Evolutionary conservation across 192 early-diverging fungal genomes (phyloP).

Genomic region (Phycomyces blakesleeanus): DNA sequence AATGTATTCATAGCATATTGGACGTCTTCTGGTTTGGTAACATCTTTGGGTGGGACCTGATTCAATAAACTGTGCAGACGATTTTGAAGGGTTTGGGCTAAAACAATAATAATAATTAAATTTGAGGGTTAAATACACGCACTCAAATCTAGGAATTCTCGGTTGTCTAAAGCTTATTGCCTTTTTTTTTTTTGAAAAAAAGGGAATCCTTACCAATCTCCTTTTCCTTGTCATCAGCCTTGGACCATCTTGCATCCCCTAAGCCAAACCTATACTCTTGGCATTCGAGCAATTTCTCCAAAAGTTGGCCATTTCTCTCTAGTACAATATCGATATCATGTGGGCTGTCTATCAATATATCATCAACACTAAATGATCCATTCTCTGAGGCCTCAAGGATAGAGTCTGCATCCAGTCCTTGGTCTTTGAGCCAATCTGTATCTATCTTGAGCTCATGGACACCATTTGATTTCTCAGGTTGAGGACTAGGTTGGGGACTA

Average conservation of each 20-base stretch:
- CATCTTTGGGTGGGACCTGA: slow-evolving; percentile 33
- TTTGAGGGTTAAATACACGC: neutral
- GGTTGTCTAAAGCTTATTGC: too few relatives aligned
- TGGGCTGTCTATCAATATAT: neutral
- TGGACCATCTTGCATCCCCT: slow-evolving; percentile 21
- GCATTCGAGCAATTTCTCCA: slow-evolving; percentile 35
- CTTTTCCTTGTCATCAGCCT: slow-evolving; percentile 25
- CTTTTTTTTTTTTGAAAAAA: too few relatives aligned
- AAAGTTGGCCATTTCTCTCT: slow-evolving; percentile 37
- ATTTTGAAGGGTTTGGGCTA: slow-evolving; percentile 35
- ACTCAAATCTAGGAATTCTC: neutral
- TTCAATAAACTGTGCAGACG: slow-evolving; percentile 28
- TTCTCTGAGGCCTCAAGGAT: neutral
- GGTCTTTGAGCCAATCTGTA: slow-evolving; percentile 20
- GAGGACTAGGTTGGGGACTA: neutral
- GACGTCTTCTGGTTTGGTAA: slow-evolving; percentile 32
- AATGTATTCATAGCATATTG: slow-evolving; percentile 38
- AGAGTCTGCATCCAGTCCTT: slow-evolving; percentile 27
- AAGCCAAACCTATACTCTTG: slow-evolving; percentile 48
- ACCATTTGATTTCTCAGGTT: neutral
- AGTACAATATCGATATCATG: slow-evolving; percentile 6
- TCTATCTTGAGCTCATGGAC: slow-evolving; percentile 13
- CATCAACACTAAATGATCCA: neutral
- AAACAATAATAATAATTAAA: neutral
- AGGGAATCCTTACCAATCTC: slow-evolving; percentile 49